Evolutionary conservation across 2,329 filamentous ascomycete genomes (phyloP).

Genomic region (Aspergillus costaricaensis): DNA sequence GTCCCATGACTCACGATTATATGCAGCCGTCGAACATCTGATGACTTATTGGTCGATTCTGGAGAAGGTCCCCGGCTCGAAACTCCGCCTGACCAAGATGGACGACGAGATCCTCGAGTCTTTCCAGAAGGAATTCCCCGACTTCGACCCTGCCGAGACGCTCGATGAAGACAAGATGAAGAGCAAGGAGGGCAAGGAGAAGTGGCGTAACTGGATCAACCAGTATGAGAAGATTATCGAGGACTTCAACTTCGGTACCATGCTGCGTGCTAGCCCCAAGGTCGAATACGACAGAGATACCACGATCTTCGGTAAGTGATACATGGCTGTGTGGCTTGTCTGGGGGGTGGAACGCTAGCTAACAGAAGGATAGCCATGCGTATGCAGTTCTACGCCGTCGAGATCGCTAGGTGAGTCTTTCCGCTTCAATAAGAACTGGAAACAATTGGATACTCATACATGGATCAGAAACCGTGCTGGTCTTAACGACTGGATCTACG

Average conservation of each 20-base stretch:
- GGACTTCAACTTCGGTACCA: constrained; percentile 97
- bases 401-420: constrained; percentile 64
- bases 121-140: constrained; percentile 84
- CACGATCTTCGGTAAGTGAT: constrained; percentile 79
- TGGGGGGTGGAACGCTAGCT: constrained; percentile 6
- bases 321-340: not conserved
- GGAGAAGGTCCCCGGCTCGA: constrained; percentile 84
- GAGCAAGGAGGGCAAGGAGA: constrained; percentile 91
- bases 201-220: constrained; percentile 93
- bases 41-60: constrained; percentile 96
- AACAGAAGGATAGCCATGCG: constrained; percentile 55
- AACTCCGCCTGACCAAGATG: constrained; percentile 85
- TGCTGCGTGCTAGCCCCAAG: constrained; percentile 76
- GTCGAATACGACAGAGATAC: constrained; percentile 84
- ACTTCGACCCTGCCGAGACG: constrained; percentile 78
- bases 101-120: constrained; percentile 94
- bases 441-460: not conserved
- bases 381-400: constrained; percentile 83
- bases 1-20: constrained; percentile 13
- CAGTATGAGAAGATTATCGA: constrained; percentile 91
- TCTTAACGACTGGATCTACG: constrained; percentile 96
- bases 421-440: not conserved
- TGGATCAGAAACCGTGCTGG: constrained; percentile 71
- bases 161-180: constrained; percentile 96
- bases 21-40: constrained; percentile 82